Evolutionary conservation across 345 rosid genomes (phyloP), one percentile per base, ranked within the genome.

Genomic region (Lenwebbia sp.): DNA sequence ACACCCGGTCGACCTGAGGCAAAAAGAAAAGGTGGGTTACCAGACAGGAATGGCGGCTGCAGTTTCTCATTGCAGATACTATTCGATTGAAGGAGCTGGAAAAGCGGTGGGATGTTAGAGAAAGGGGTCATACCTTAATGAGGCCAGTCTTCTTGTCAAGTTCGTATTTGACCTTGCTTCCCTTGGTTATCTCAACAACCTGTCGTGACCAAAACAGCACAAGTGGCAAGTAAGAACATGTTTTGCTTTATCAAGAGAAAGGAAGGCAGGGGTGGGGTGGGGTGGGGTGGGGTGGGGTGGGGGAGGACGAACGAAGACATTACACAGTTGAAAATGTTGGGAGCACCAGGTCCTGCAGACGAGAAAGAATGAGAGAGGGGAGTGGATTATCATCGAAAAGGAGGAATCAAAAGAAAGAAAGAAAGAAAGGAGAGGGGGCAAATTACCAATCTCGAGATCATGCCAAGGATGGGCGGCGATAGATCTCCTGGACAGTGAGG

Each of bases 391-490:
- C 28, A 41, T 58, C 2, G 47, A 57, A 49, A 6, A 25, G 51
- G 23, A 28, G 37, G 54, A 13, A 62, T 62, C 15, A 58, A 33
- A 84, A 84, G 54, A 47, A 25, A 60, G 56, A 26, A 58, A 47
- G 50, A 11, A 49, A 50, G 52, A 50, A 50, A 50, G 52, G 52
- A 50, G 52, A 50, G 14, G 55, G 23, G 58, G 51, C 84, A 53
- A 25, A 25, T 15, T 92, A 96, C 99, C 99, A 86, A 97, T 94
- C 90, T 97, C 99, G 89, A 97, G 98, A 94, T 97, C 99, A 90
- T 97, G 99, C 99, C 99, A 97, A 51, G 99, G 98, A 90, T 97
- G 98, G 78, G 98, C 98, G 84, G 98, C 99, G 37, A 95, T 96
- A 47, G 98, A 96, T 90, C 99, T 91, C 91, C 91, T 88, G 14